phyloP scores from a whole-genome alignment of 768 basidiomycete genomes.

The Lactarius sp. region DNA sequence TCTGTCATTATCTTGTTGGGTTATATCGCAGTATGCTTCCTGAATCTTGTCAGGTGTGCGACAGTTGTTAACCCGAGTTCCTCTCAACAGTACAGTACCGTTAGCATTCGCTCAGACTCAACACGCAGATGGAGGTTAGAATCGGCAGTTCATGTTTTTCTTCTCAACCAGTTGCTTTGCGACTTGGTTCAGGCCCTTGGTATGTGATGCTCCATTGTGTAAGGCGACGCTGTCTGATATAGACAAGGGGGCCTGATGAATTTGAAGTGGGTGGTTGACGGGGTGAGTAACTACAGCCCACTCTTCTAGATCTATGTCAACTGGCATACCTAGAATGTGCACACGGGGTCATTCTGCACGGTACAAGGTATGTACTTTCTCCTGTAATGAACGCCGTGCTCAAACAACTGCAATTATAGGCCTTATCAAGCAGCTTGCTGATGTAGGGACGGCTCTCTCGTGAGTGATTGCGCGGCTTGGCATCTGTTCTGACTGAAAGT shows the following conservation, averaged over 20 bases:
- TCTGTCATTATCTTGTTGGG: conserved; percentile 24
- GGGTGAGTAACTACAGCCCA: conserved; percentile 28
- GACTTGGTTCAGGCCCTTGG: conserved; percentile 32
- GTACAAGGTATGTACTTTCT: conserved; percentile 13
- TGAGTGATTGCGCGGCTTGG: conserved; percentile 10
- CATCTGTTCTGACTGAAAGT: background rate
- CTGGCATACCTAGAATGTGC: background rate
- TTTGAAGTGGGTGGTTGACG: conserved; percentile 34
- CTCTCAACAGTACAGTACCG: conserved; percentile 24
- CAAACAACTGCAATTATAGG: conserved; percentile 9
- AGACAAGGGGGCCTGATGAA: conserved; percentile 38
- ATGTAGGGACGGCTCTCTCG: conserved; percentile 24
- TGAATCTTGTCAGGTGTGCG: background rate
- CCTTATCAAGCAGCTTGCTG: conserved; percentile 21
- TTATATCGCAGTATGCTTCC: conserved; percentile 27
- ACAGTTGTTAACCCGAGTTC: background rate
- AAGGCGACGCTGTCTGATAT: background rate
- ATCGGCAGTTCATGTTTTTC: conserved; percentile 31
- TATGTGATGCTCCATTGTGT: conserved; percentile 2
- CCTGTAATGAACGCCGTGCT: background rate
- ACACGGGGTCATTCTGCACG: conserved; percentile 12
- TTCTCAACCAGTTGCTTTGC: conserved; percentile 30
- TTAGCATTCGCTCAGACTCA: conserved; percentile 23
- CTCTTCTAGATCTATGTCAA: background rate
- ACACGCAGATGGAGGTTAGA: conserved; percentile 23